Base-by-base conservation (phyloP, 768 basidiomycete species). In the Gelatoporia subvermispora region DNA sequence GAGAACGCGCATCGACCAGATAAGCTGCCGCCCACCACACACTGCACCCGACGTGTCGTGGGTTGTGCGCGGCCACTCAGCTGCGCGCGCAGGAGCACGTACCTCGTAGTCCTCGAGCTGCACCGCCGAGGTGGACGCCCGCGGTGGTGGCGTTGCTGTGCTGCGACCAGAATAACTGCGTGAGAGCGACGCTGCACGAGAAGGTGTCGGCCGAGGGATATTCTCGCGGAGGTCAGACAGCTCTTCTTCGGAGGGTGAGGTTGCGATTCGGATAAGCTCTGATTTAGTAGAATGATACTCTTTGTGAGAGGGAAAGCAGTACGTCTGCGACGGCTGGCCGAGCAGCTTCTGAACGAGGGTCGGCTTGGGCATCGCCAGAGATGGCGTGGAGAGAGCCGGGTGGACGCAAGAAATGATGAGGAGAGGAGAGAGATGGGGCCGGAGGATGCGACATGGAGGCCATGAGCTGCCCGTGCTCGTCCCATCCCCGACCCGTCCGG, bases 281-380 rank as follows among this genome's bases (percentile, higher is more conserved):
- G 68, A 60, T 60, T 74, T 78, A 10, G 70, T 74, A 0, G 77
- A 81, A 52, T 76, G 71, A 56, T 79, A 81, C 4, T 75, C 69
- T 57, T 72, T 75, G 45, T 49, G 52, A 0, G 75, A 25, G 2
- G 72, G 76, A 46, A 71, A 67, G 8, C 66, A 59, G 62, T 88
- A 88, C 0, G 73, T 67, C 60, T 85, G 81, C 1, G 85, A 85
- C 10, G 86, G 86, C 44, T 72, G 63, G 44, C 79, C 76, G 37
- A 89, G 71, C 38, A 87, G 62, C 35, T 71, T 72, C 63, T 88
- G 85, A 45, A 82, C 56, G 41, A 83, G 60, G 4, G 79, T 78
- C 41, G 81, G 78, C 59, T 74, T 79, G 23, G 69, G 65, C 81
- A 81, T 81, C 52, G 57, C 40, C 22, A 3, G 20, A 24, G 37